phyloP scores from a whole-genome alignment of 176 grass and related monocot species.

The Oryza punctata region DNA sequence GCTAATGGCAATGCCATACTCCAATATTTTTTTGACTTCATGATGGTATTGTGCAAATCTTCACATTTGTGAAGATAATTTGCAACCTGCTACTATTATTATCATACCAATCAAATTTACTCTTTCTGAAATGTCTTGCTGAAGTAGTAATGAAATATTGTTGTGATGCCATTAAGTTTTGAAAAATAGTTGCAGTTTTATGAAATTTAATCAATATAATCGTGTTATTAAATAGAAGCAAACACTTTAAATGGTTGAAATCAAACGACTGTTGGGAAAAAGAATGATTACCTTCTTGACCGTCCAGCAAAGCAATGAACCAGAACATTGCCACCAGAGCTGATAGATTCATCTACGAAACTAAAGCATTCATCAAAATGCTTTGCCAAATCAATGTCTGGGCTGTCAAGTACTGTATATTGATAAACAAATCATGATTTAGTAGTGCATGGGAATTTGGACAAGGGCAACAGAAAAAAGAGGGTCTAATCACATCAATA shows the following conservation, averaged over 20 bases:
- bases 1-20: too few species aligned
- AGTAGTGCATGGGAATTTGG: constrained; percentile 27
- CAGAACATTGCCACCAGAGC: constrained; percentile 61
- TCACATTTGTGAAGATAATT: neutral
- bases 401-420: constrained; percentile 72
- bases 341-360: constrained; percentile 85
- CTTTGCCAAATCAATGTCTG: constrained; percentile 55
- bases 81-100: neutral
- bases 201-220: neutral
- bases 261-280: neutral
- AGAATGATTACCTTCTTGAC: constrained; percentile 75
- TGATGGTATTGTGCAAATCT: neutral
- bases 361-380: constrained; percentile 81
- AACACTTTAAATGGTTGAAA: constrained; percentile 18
- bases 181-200: too few species aligned
- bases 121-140: neutral
- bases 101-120: neutral
- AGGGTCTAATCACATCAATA: constrained; percentile 1
- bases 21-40: neutral
- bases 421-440: constrained; percentile 23
- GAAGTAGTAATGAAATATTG: neutral
- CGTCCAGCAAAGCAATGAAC: constrained; percentile 97
- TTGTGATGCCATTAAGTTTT: too few species aligned
- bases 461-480: constrained; percentile 20
- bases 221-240: neutral